phyloP scores from a whole-genome alignment of 805 yeast species.

The Candida maris region DNA sequence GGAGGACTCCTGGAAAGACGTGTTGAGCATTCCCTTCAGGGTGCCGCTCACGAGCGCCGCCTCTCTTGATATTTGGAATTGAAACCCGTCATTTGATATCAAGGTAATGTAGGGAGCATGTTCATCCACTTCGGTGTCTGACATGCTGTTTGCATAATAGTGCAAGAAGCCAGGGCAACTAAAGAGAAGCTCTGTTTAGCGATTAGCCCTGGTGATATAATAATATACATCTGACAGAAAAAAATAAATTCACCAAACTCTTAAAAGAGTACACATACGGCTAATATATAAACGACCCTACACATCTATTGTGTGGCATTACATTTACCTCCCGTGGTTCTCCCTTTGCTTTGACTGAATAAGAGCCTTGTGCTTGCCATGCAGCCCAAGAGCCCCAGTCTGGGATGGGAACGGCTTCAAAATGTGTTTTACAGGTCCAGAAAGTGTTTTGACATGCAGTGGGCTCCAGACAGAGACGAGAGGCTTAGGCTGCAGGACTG shows the following conservation, averaged over 20 bases:
- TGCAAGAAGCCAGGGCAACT: too few relatives aligned
- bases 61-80: constrained; percentile 58
- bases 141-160: constrained; percentile 10
- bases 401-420: constrained; percentile 73
- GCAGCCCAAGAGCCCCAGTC: constrained; percentile 29
- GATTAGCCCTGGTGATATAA: too few relatives aligned
- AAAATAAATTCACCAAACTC: too few relatives aligned
- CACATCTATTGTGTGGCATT: too few relatives aligned
- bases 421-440: constrained; percentile 64
- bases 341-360: too few relatives aligned
- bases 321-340: too few relatives aligned
- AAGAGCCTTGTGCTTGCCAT: too few relatives aligned
- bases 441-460: constrained; percentile 52
- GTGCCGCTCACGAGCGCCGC: constrained; percentile 76
- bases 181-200: too few relatives aligned
- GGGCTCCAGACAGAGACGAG: constrained; percentile 36
- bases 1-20: constrained; percentile 56
- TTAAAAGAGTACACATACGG: too few relatives aligned
- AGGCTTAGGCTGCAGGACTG: constrained; percentile 33
- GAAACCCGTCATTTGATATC: constrained; percentile 68
- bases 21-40: constrained; percentile 51
- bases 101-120: constrained; percentile 50
- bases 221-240: too few relatives aligned
- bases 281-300: too few relatives aligned
- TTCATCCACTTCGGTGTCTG: constrained; percentile 19